Base-by-base conservation (phyloP, 2,329 filamentous ascomycete species). In the Aspergillus pseudoterreus region DNA sequence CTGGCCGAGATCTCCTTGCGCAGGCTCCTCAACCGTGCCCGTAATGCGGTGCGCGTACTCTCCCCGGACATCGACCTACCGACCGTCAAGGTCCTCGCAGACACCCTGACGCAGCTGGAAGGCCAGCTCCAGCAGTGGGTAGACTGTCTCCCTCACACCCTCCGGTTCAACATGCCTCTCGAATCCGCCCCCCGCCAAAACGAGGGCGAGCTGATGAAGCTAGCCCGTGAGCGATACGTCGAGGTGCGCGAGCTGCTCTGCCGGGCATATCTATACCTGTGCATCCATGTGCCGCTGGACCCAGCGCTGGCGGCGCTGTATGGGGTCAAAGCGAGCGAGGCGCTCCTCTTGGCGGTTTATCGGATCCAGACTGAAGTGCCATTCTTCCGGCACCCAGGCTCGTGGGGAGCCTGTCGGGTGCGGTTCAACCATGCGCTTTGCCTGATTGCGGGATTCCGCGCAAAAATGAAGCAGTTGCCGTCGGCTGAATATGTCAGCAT, bases 21-120 rank as follows among this genome's bases (percentile, higher is more conserved):
- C 45, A 47, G 66, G 47, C 51, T 69, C 54, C 55, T 75, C 21
- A 69, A 73, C 50, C 65, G 67, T n/a, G 57, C 49, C 32, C 59
- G 59, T 10, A 60, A 61, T 43, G 57, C 59, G 2, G 59, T 62
- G 8, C 53, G 56, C 27, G 51, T 57, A 17, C 55, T 62, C 36
- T 59, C 58, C 15, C 59, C 58, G 1, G 45, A 51, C 19, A 57
- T 60, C 24, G 52, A 52, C 14, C 17, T 49, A 15, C 30, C 57
- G 39, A 55, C 50, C 38, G 55, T 62, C 39, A 53, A 51, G 14
- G 30, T 30, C 14, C 49, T 63, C 6, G 47, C 51, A 17, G 55
- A 56, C 43, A 59, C 58, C 6, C 50, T 63, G 11, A 50, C 47
- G 11, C 51, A 62, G 38, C 54, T 63, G 11, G 58, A 59, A 49